A percentile compares a stretch with the other conserved stretches of the same genome.
phyloP scores from a whole-genome alignment of 148 eudicot genomes.

The Silene conica region DNA sequence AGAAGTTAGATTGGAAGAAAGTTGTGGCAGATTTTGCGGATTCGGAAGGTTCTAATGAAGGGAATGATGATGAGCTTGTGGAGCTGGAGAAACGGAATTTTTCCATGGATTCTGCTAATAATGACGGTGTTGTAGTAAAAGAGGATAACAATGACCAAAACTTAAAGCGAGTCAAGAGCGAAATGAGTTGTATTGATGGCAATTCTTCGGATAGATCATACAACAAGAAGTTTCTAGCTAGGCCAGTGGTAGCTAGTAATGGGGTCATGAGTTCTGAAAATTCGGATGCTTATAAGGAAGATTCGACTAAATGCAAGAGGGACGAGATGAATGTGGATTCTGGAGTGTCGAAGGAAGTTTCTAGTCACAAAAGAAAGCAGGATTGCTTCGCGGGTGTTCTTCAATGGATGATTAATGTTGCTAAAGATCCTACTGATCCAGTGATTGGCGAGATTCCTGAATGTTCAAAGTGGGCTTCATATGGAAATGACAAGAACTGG shows the following conservation, averaged over 20 bases:
- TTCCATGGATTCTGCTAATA: neutral
- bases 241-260: slow-evolving; percentile 15
- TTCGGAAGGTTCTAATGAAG: slow-evolving; percentile 18
- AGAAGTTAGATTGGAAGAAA: slow-evolving; percentile 23
- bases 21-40: slow-evolving; percentile 13
- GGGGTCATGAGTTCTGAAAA: slow-evolving; percentile 22
- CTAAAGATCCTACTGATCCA: slow-evolving; percentile 65
- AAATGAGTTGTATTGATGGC: slow-evolving; percentile 23
- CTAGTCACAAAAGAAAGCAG: slow-evolving; percentile 47
- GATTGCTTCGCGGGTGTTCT: slow-evolving; percentile 34
- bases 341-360: slow-evolving; percentile 22
- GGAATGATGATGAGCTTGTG: slow-evolving; percentile 1
- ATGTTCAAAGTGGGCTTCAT: slow-evolving; percentile 48
- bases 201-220: slow-evolving; percentile 19
- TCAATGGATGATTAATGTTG: slow-evolving; percentile 53
- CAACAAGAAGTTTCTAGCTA: slow-evolving; percentile 21
- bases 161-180: slow-evolving; percentile 31
- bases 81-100: neutral
- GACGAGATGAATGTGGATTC: slow-evolving; percentile 25
- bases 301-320: slow-evolving; percentile 21
- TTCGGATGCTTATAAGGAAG: slow-evolving; percentile 23
- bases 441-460: slow-evolving; percentile 56
- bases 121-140: neutral
- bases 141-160: slow-evolving; percentile 20
- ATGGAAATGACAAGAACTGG: slow-evolving; percentile 53